Percentiles rank a stretch among this genome's conserved stretches.
Conservation (phyloP, 2,329 filamentous ascomycete genomes). For the Colletotrichum agaves region DNA sequence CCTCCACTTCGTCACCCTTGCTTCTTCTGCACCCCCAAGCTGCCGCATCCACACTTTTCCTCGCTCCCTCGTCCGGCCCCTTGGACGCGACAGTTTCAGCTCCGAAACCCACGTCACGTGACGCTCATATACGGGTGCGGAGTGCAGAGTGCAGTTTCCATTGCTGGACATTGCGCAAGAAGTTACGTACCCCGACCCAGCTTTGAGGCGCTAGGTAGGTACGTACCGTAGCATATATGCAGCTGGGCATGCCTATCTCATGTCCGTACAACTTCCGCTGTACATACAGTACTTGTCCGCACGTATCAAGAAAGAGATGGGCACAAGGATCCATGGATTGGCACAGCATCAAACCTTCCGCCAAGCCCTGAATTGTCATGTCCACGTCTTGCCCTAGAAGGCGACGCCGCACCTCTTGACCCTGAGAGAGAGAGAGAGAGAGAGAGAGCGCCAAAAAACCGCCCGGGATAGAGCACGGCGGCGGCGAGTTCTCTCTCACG, state of each 20-base stretch:
- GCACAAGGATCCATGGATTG: constrained; percentile 1
- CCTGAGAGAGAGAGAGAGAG: no score
- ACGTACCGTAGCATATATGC: neutral
- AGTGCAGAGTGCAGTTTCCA: neutral
- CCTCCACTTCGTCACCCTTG: neutral
- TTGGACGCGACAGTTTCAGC: constrained; percentile 36
- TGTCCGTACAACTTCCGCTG: constrained; percentile 23
- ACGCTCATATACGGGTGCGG: constrained; percentile 1
- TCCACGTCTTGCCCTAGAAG: constrained; percentile 32
- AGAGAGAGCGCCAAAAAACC: constrained; percentile 32
- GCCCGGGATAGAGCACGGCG: constrained; percentile 32
- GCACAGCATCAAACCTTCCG: constrained; percentile 11
- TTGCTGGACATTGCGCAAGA: no score
- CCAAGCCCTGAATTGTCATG: constrained; percentile 35
- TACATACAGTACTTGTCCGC: constrained; percentile 27
- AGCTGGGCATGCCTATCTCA: constrained; percentile 4
- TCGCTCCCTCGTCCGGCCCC: constrained; percentile 29
- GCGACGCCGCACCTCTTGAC: constrained; percentile 9
- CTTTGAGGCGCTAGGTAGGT: no score
- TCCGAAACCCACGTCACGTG: constrained; percentile 36
- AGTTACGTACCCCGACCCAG: no score
- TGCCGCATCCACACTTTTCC: neutral
- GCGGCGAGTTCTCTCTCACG: neutral
- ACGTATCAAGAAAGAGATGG: constrained; percentile 8
- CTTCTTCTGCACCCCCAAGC: neutral